Percentiles rank a stretch among this genome's conserved stretches.
These are phyloP conservation scores for Flammula alnicola DNA, from an alignment of 1,284 basidiomycete genomes.

Conservation along the genomic window DNA sequence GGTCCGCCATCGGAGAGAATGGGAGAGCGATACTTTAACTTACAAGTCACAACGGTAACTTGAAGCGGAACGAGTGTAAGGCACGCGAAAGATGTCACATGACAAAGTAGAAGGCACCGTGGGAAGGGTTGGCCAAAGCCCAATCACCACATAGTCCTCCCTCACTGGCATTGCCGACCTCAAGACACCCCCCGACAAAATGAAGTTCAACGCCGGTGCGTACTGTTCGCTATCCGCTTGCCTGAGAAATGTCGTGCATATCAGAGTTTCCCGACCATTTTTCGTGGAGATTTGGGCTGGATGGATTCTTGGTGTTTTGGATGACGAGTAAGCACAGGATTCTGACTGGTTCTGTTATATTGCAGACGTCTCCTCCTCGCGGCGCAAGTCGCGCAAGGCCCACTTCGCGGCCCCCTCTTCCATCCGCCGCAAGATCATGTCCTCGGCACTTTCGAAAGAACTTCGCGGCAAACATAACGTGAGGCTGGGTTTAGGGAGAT, in stretches of 20 bases:
- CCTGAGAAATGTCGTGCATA: slow-evolving; percentile 22
- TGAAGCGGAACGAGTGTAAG: neutral
- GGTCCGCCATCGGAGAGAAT: slow-evolving; percentile 28
- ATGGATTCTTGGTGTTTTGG: slow-evolving; percentile 49
- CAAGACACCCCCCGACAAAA: slow-evolving; percentile 60
- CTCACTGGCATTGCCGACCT: slow-evolving; percentile 55
- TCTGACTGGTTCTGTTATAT: slow-evolving; percentile 32
- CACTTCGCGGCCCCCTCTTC: slow-evolving; percentile 95
- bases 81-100: slow-evolving; percentile 27
- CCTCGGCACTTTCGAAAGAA: slow-evolving; percentile 94
- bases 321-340: slow-evolving; percentile 44
- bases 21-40: slow-evolving; percentile 29
- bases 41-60: neutral
- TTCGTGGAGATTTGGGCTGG: slow-evolving; percentile 49
- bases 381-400: slow-evolving; percentile 96
- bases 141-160: slow-evolving; percentile 27
- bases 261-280: slow-evolving; percentile 30
- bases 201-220: slow-evolving; percentile 82
- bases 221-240: slow-evolving; percentile 32
- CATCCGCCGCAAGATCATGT: slow-evolving; percentile 97
- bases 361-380: slow-evolving; percentile 83
- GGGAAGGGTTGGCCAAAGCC: slow-evolving; percentile 31
- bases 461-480: slow-evolving; percentile 93
- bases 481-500: slow-evolving; percentile 38
- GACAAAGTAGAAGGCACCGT: slow-evolving; percentile 31